Evolutionary conservation across 2,329 filamentous ascomycete species (phyloP).

Genomic region (Pyricularia grisea): DNA sequence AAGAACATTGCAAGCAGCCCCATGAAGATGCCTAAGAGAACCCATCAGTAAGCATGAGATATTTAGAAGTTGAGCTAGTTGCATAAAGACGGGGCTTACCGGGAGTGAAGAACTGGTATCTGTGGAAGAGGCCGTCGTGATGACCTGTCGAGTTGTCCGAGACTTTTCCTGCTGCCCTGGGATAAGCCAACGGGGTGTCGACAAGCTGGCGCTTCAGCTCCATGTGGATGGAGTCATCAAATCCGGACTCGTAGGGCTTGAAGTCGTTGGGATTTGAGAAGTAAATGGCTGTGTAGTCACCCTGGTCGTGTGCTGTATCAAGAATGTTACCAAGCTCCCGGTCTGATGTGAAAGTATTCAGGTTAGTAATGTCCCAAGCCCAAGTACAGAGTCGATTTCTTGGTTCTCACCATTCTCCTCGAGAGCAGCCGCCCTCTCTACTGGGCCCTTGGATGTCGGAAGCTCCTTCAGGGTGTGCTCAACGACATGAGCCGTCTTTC

Average conservation of each 20-base stretch:
- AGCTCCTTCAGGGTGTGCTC: conserved; percentile 31
- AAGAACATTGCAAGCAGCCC: conserved; percentile 61
- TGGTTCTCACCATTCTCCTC: conserved; percentile 33
- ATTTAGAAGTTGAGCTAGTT: not conserved
- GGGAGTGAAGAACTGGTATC: conserved; percentile 89
- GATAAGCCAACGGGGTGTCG: not conserved
- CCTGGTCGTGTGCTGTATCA: conserved; percentile 23
- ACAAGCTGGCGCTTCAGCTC: conserved; percentile 59
- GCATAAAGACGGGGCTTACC: conserved; percentile 36
- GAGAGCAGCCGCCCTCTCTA: conserved; percentile 36
- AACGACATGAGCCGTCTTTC: conserved; percentile 27
- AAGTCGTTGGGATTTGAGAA: conserved; percentile 50
- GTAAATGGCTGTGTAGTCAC: conserved; percentile 67
- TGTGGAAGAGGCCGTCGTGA: conserved; percentile 57
- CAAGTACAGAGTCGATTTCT: not conserved
- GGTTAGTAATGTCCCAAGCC: not conserved
- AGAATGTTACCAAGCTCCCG: conserved; percentile 41
- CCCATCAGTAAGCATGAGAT: conserved; percentile 5
- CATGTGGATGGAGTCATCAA: conserved; percentile 53
- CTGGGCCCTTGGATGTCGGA: conserved; percentile 21
- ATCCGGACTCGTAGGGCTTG: conserved; percentile 54
- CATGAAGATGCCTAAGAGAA: conserved; percentile 72
- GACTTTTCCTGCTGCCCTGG: not conserved
- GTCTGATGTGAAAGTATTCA: conserved; percentile 26
- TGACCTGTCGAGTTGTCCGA: not conserved